Base-by-base conservation (phyloP, 192 early-diverging fungal genomes). In the Rhizoclosmatium globosum region DNA sequence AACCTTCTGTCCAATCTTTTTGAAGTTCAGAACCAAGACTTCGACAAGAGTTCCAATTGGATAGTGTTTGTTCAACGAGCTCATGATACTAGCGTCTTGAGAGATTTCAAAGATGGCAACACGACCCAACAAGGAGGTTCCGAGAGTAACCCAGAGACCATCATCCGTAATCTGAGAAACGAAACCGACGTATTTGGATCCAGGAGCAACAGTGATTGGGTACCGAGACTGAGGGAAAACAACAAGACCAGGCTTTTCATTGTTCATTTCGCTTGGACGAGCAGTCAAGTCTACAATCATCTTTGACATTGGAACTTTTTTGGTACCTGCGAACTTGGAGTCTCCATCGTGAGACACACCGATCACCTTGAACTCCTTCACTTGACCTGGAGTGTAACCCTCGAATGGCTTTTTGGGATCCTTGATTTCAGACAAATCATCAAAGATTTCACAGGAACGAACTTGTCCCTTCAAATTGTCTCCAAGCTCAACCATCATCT, bases 381-480 rank as follows among this genome's bases (percentile, higher is more conserved):
- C 75, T 17, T 80, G 70, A 13, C 87, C 89, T 42, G 79, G 71
- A 7, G 87, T 80, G 68, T 77, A 82, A 1, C 23, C 1, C 4
- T 23, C 47, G 9, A 92, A 79, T 53, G 91, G 87, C 21, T 70
- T 70, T 69, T 81, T 85, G 21, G 73, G 70, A 39, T 83, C 74
- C 3, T 67, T 42, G 42, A 88, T 61, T 9, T 84, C 81, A 13
- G 76, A 81, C 3, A 86, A 17, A 7, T 48, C 19, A 69, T 93
- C 91, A 48, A 79, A 76, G 2, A 92, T 78, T 84, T 96, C 92
- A n/a, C 92, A 89, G 53, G 91, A 76, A 74, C 95, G 94, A 65
- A 96, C 71, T 50, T 93, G 89, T 19, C 93, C 95, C 75, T 90
- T 88, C 41, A 94, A 77, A 74, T 93, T 92, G 43, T 83, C 79